A percentile compares a stretch with the other conserved stretches of the same genome.
phyloP scores from a whole-genome alignment of 441 rosid species.

The Dalechampia spathulata region DNA sequence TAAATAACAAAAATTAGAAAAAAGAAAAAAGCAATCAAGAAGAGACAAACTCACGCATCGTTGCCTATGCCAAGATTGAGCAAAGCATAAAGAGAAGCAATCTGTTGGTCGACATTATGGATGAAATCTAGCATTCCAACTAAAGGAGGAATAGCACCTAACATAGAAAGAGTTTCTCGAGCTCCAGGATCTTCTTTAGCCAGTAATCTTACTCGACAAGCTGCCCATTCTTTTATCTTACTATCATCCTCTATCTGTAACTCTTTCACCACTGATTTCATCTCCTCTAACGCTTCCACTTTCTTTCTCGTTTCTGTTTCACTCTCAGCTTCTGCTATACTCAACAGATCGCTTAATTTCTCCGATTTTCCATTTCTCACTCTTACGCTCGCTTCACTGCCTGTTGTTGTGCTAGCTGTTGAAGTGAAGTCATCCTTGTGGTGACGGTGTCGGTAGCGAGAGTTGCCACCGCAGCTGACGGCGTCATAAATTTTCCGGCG shows the following conservation, averaged over 20 bases:
- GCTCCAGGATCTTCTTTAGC: constrained; percentile 68
- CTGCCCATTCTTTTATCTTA: constrained; percentile 43
- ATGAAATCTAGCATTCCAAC: constrained; percentile 78
- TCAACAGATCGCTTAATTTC: constrained; percentile 75
- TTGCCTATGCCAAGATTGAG: constrained; percentile 96
- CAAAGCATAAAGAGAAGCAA: constrained; percentile 76
- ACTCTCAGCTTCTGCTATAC: constrained; percentile 61
- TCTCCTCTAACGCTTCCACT: constrained; percentile 57
- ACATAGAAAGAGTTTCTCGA: constrained; percentile 75
- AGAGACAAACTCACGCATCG: constrained; percentile 74
- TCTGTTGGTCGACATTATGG: constrained; percentile 41
- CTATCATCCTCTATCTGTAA: constrained; percentile 35
- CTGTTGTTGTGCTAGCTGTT: too few species aligned
- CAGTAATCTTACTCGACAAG: constrained; percentile 51
- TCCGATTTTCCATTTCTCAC: constrained; percentile 40
- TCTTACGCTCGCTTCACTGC: background rate
- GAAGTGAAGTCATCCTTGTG: too few species aligned
- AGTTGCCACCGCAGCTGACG: constrained; percentile 73
- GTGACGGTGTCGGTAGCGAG: constrained; percentile 16
- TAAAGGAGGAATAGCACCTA: constrained; percentile 86
- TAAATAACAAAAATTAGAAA: background rate
- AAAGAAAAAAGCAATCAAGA: too few species aligned
- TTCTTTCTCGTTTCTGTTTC: constrained; percentile 57
- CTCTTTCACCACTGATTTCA: constrained; percentile 54
- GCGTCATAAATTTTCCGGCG: constrained; percentile 61